Evolutionary conservation across 106 monocot genomes (phyloP).

Genomic region (Dioscorea zingiberensis): DNA sequence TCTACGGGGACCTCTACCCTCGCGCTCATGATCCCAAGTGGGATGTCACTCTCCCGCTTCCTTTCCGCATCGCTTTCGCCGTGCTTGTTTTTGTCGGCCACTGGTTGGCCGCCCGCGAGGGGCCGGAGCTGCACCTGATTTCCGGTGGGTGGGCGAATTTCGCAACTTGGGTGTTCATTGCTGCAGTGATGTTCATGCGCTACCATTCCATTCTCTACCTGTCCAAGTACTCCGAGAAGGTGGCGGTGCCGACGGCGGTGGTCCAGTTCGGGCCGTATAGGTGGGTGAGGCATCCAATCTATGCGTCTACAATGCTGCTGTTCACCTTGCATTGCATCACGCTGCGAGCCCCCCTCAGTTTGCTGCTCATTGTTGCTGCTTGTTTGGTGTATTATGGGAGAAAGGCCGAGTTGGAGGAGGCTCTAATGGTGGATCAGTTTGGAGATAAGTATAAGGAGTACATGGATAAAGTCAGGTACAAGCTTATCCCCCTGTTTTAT

Average conservation of each 20-base stretch:
- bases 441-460: slow-evolving; percentile 57
- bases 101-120: slow-evolving; percentile 65
- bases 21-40: slow-evolving; percentile 62
- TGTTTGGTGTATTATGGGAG: slow-evolving; percentile 57
- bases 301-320: slow-evolving; percentile 63
- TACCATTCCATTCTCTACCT: slow-evolving; percentile 70
- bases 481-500: slow-evolving; percentile 60
- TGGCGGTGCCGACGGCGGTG: slow-evolving; percentile 47
- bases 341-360: slow-evolving; percentile 55
- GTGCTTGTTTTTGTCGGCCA: slow-evolving; percentile 40
- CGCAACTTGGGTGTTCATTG: slow-evolving; percentile 37
- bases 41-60: slow-evolving; percentile 39
- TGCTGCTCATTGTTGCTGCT: slow-evolving; percentile 32
- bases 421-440: slow-evolving; percentile 49
- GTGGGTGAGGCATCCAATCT: slow-evolving; percentile 71
- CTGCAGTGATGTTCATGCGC: slow-evolving; percentile 42
- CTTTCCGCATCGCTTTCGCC: slow-evolving; percentile 28
- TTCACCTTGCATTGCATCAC: slow-evolving; percentile 49
- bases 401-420: slow-evolving; percentile 75
- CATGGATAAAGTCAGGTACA: slow-evolving; percentile 64
- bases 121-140: slow-evolving; percentile 50
- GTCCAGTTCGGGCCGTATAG: slow-evolving; percentile 80
- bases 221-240: slow-evolving; percentile 68
- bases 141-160: slow-evolving; percentile 66
- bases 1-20: slow-evolving; percentile 64